phyloP scores from a whole-genome alignment of 2,329 filamentous ascomycete genomes.

The Leptographium procerum region DNA sequence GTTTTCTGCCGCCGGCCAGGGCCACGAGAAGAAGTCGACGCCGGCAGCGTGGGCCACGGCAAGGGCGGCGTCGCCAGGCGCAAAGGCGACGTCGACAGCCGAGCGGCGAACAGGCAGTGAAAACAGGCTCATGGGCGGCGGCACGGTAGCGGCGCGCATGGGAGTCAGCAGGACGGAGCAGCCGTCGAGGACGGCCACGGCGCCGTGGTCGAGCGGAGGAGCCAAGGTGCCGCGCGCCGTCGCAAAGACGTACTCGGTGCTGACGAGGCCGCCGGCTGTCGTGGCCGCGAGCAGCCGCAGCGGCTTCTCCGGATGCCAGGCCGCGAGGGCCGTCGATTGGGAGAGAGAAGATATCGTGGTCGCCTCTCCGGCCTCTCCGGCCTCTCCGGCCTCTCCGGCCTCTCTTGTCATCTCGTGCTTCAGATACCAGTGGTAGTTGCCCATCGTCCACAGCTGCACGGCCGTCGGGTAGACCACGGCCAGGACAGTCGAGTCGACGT shows the following conservation, averaged over 20 bases:
- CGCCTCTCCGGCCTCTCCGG: not conserved
- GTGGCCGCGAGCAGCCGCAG: conserved; percentile 52
- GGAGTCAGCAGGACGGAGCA: conserved; percentile 71
- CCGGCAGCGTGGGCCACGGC: conserved; percentile 59
- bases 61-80: conserved; percentile 49
- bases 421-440: conserved; percentile 96
- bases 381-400: conserved; percentile 13
- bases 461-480: conserved; percentile 65
- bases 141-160: conserved; percentile 70
- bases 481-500: conserved; percentile 80
- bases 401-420: conserved; percentile 67
- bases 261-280: conserved; percentile 37
- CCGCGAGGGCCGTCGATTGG: conserved; percentile 20
- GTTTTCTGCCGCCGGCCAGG: conserved; percentile 44
- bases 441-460: conserved; percentile 91
- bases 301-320: conserved; percentile 82
- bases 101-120: conserved; percentile 58
- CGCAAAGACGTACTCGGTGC: conserved; percentile 57
- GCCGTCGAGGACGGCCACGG: conserved; percentile 78
- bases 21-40: conserved; percentile 60
- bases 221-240: conserved; percentile 57
- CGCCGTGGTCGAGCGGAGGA: conserved; percentile 65
- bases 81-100: conserved; percentile 50
- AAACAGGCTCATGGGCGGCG: conserved; percentile 83
- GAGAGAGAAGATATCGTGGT: not conserved